phyloP scores from a whole-genome alignment of 2,329 filamentous ascomycete species.

The Ophiostoma pallidulum region DNA sequence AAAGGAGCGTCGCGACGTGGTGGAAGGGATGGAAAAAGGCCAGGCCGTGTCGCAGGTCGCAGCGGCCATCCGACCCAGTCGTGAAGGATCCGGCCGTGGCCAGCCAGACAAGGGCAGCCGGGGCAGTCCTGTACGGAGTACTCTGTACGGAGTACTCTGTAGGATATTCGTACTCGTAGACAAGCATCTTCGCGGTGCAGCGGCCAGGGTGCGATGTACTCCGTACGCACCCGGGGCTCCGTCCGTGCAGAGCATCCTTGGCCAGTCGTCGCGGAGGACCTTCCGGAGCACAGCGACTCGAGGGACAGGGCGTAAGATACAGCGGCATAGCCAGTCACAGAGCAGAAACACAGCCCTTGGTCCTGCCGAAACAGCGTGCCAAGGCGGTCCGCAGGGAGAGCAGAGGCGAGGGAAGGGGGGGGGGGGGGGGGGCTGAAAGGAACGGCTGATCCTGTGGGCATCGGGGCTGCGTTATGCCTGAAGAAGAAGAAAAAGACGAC shows the following conservation, averaged over 20 bases:
- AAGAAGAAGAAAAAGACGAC: conserved; percentile 1
- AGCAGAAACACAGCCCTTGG: conserved; percentile 3
- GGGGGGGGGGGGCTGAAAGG: not conserved
- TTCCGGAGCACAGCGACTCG: not conserved
- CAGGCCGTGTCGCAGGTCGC: no score
- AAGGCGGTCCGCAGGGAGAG: not conserved
- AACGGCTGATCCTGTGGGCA: not conserved
- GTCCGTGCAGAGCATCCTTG: no score
- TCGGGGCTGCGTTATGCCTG: conserved; percentile 2
- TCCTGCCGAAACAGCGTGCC: not conserved
- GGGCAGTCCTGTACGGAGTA: no score
- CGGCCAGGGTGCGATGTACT: no score
- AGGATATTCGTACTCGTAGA: no score
- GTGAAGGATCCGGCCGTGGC: no score
- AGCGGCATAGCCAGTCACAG: not conserved
- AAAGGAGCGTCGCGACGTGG: not conserved
- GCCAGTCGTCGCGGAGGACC: no score
- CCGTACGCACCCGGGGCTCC: no score
- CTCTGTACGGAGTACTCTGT: no score
- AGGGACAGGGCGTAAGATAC: not conserved
- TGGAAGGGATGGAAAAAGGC: not conserved
- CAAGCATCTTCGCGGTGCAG: no score
- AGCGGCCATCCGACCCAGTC: no score
- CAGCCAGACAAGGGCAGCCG: no score
- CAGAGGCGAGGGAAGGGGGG: not conserved